A percentile compares a stretch with the other conserved stretches of the same genome.
phyloP scores from a whole-genome alignment of 2,329 filamentous ascomycete genomes.

The Microcyclospora tardicrescens region DNA sequence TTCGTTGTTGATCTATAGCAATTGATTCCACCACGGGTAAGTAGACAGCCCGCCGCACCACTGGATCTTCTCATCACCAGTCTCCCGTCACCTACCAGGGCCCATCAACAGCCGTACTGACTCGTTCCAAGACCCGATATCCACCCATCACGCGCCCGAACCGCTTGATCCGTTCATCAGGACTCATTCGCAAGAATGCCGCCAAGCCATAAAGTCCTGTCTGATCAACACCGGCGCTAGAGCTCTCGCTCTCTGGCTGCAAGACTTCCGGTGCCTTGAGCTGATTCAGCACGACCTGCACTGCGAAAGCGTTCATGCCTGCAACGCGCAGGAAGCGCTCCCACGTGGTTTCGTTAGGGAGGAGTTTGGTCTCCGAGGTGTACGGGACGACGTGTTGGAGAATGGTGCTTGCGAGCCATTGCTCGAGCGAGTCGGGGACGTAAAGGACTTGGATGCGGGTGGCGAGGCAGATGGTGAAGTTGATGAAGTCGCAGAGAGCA shows the following conservation, averaged over 20 bases:
- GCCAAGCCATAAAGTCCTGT: conserved; percentile 31
- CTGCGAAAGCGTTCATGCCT: conserved; percentile 60
- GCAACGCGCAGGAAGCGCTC: conserved; percentile 53
- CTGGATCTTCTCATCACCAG: no score
- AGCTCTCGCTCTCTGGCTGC: neutral
- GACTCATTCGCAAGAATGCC: conserved; percentile 45
- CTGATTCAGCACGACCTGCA: conserved; percentile 48
- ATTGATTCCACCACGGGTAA: no score
- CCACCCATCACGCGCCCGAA: conserved; percentile 46
- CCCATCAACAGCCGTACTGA: conserved; percentile 40
- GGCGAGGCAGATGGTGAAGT: conserved; percentile 33
- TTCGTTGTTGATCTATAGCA: no score
- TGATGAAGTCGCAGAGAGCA: conserved; percentile 22
- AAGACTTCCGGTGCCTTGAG: conserved; percentile 24
- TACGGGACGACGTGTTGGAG: conserved; percentile 19
- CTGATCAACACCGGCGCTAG: neutral
- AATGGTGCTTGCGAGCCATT: conserved; percentile 33
- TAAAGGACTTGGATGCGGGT: conserved; percentile 26
- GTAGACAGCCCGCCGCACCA: no score
- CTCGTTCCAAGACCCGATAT: conserved; percentile 37
- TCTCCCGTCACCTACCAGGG: conserved; percentile 5
- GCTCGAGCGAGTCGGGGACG: conserved; percentile 23
- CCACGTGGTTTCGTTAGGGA: conserved; percentile 50
- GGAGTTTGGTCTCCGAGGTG: conserved; percentile 2
- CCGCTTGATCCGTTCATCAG: conserved; percentile 33